A percentile compares a stretch with the other conserved stretches of the same genome.
Evolutionary conservation across 345 rosid genomes (phyloP).

Genomic region (Brassica juncea): DNA sequence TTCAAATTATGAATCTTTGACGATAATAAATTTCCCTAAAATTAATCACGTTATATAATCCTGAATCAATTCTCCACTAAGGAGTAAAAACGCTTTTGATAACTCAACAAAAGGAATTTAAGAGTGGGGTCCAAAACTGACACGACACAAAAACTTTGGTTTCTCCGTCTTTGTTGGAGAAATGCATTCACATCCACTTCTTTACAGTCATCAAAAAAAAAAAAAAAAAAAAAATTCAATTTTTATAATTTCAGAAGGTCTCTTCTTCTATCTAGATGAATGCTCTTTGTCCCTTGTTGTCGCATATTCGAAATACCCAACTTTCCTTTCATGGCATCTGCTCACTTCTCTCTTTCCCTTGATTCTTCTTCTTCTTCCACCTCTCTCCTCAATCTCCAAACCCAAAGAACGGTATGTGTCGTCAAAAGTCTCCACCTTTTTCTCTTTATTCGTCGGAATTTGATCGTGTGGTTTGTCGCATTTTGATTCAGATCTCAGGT

Average conservation of each 20-base stretch:
- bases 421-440: slow-evolving; percentile 3
- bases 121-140: slow-evolving; percentile 30
- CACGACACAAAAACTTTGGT: slow-evolving; percentile 46
- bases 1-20: not conserved
- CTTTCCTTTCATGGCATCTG: slow-evolving; percentile 39
- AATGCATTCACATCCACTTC: slow-evolving; percentile 39
- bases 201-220: not conserved
- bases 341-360: slow-evolving; percentile 21
- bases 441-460: not conserved
- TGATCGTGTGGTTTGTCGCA: not conserved
- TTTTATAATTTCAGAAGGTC: not conserved
- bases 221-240: not conserved
- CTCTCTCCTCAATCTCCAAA: slow-evolving; percentile 19
- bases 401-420: slow-evolving; percentile 17
- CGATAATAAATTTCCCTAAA: not conserved
- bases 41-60: not conserved
- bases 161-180: slow-evolving; percentile 73
- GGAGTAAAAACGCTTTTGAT: not conserved
- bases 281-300: slow-evolving; percentile 17
- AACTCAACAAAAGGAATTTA: not conserved
- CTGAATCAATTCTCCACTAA: not conserved
- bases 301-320: slow-evolving; percentile 31
- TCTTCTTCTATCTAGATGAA: slow-evolving; percentile 8
- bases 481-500: slow-evolving; percentile 32
- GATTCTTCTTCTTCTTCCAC: slow-evolving; percentile 29